These are phyloP conservation scores for Peltaster fructicola DNA, from an alignment of 2,329 filamentous ascomycete genomes.

Conservation along the genomic window DNA sequence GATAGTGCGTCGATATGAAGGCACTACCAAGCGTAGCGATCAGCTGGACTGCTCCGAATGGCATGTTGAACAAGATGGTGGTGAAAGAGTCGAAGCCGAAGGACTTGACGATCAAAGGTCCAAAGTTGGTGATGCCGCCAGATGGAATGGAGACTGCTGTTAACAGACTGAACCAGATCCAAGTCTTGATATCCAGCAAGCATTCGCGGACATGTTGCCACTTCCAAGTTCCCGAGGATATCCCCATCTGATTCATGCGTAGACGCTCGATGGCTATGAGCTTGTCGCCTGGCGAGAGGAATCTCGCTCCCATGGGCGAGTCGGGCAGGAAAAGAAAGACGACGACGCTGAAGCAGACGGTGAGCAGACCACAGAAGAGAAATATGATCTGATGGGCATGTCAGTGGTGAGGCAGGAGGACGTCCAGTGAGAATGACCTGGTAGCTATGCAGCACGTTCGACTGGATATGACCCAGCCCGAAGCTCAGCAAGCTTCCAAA, in stretches of 20 bases:
- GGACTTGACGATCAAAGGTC: slow-evolving; percentile 38
- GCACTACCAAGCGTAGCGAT: slow-evolving; percentile 41
- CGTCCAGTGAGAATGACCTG: too few species aligned
- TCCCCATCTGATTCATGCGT: slow-evolving; percentile 25
- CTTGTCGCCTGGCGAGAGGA: slow-evolving; percentile 38
- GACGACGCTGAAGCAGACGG: slow-evolving; percentile 31
- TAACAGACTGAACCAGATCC: slow-evolving; percentile 33
- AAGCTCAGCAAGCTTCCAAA: slow-evolving; percentile 14
- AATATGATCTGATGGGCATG: slow-evolving; percentile 12
- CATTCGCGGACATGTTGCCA: slow-evolving; percentile 38
- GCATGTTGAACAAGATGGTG: slow-evolving; percentile 43
- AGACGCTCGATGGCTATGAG: slow-evolving; percentile 39
- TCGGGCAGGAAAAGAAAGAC: slow-evolving; percentile 46
- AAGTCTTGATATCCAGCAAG: slow-evolving; percentile 40
- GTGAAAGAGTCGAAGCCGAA: slow-evolving; percentile 40
- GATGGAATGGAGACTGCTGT: slow-evolving; percentile 38
- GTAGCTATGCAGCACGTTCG: slow-evolving; percentile 8
- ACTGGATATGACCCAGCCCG: slow-evolving; percentile 12
- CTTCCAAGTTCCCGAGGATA: slow-evolving; percentile 29
- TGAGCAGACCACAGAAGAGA: slow-evolving; percentile 20
- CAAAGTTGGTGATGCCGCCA: slow-evolving; percentile 42
- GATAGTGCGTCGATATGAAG: slow-evolving; percentile 35
- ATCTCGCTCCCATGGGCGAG: slow-evolving; percentile 42
- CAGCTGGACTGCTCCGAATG: slow-evolving; percentile 42
- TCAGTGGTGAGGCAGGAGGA: too few species aligned